Percentiles rank a stretch among this genome's conserved stretches.
Evolutionary conservation across 2,329 filamentous ascomycete genomes (phyloP).

Genomic region (Apiospora rasikravindrae): DNA sequence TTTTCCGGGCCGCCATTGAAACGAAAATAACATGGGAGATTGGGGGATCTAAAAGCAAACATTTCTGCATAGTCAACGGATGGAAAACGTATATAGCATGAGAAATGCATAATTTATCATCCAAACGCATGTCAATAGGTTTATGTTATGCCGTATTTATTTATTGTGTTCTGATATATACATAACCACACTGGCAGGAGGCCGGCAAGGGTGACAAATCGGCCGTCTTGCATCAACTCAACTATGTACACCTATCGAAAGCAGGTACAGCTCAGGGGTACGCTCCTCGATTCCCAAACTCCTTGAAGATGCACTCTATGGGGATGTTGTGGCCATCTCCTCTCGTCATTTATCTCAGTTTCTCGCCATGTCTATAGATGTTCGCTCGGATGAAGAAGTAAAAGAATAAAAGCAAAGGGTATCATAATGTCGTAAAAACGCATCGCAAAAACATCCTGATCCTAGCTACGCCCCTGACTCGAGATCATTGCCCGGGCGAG

Average conservation of each 20-base stretch:
- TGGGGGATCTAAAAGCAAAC: background rate
- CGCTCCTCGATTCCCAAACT: background rate
- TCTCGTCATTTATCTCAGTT: background rate
- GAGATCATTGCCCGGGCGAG: background rate
- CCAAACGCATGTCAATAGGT: background rate
- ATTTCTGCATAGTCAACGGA: conserved; percentile 5
- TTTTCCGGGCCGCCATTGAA: background rate
- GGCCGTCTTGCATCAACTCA: background rate
- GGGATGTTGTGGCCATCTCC: background rate
- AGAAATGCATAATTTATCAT: conserved; percentile 1
- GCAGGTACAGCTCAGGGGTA: background rate
- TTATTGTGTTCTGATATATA: background rate
- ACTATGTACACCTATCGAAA: background rate
- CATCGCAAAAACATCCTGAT: conserved; percentile 7
- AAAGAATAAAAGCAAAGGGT: conserved; percentile 19
- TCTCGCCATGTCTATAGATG: background rate
- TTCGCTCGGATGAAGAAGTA: background rate
- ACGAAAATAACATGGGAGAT: background rate
- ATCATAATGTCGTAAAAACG: conserved; percentile 17
- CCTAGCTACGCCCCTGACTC: background rate
- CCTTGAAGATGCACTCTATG: background rate
- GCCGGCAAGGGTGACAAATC: background rate
- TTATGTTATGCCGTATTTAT: background rate
- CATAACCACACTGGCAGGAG: background rate
- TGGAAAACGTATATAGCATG: background rate